phyloP scores from a whole-genome alignment of 345 rosid species.

The Euphorbia lathyris region DNA sequence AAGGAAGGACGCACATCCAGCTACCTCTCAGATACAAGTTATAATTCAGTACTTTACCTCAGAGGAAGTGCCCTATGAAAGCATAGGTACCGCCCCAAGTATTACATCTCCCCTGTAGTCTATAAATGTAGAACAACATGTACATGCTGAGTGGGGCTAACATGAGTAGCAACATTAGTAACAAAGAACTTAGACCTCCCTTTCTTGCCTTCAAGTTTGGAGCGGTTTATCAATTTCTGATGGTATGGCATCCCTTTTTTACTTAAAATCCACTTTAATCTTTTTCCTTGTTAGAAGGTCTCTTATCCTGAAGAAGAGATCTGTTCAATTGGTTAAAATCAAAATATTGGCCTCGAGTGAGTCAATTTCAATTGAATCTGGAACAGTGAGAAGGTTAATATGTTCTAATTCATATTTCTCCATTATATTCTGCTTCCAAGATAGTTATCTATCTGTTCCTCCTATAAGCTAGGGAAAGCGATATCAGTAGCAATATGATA shows the following conservation, averaged over 20 bases:
- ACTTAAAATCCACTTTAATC: slow-evolving; percentile 65
- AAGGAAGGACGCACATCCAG: too few species aligned
- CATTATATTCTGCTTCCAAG: slow-evolving; percentile 64
- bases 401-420: slow-evolving; percentile 87
- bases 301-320: slow-evolving; percentile 66
- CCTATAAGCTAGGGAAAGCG: slow-evolving; percentile 44
- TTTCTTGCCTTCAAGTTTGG: slow-evolving; percentile 95
- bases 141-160: too few species aligned
- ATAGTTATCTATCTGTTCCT: slow-evolving; percentile 70
- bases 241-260: slow-evolving; percentile 60
- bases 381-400: slow-evolving; percentile 60
- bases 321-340: slow-evolving; percentile 81
- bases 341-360: slow-evolving; percentile 52
- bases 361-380: slow-evolving; percentile 77
- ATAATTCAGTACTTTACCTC: too few species aligned
- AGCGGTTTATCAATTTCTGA: slow-evolving; percentile 88
- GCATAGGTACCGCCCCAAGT: too few species aligned
- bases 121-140: too few species aligned
- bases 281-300: slow-evolving; percentile 78
- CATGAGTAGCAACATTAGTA: too few species aligned
- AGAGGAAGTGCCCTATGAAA: too few species aligned
- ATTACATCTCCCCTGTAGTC: too few species aligned
- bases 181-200: too few species aligned
- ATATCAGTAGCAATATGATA: slow-evolving; percentile 11
- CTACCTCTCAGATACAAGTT: too few species aligned